phyloP scores from a whole-genome alignment of 441 rosid genomes.

The Pelargonium citronellum region DNA sequence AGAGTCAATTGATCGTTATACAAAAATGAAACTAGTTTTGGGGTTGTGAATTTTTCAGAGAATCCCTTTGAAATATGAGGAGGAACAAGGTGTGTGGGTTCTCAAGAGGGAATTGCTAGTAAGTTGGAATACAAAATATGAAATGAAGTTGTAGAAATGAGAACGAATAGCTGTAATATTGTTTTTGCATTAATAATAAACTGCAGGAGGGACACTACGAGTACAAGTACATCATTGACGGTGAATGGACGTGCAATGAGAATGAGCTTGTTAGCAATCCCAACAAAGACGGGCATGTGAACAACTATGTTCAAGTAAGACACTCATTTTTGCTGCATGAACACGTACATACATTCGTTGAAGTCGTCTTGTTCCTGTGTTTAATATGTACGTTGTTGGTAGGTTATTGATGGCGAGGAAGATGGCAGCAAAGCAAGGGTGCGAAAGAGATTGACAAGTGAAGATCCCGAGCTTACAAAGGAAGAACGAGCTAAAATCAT shows the following conservation, averaged over 20 bases:
- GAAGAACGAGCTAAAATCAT: slow-evolving; percentile 52
- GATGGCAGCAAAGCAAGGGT: slow-evolving; percentile 35
- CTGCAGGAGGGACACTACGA: slow-evolving; percentile 84
- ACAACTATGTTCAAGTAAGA: slow-evolving; percentile 65
- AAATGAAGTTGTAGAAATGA: not conserved
- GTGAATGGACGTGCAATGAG: slow-evolving; percentile 62
- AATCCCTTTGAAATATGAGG: slow-evolving; percentile 58
- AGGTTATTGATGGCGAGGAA: slow-evolving; percentile 49
- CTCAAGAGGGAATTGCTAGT: slow-evolving; percentile 66
- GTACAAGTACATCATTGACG: slow-evolving; percentile 82
- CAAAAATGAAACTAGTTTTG: slow-evolving; percentile 1
- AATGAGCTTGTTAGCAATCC: slow-evolving; percentile 51
- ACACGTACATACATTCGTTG: not conserved
- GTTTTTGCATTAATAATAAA: not conserved
- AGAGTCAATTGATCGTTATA: not conserved
- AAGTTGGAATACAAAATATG: slow-evolving; percentile 20
- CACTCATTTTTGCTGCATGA: not conserved
- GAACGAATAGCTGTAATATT: no score
- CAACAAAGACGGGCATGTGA: slow-evolving; percentile 74
- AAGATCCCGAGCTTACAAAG: slow-evolving; percentile 54
- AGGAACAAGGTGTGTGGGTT: slow-evolving; percentile 54
- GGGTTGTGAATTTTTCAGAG: slow-evolving; percentile 36
- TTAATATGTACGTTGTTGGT: slow-evolving; percentile 2
- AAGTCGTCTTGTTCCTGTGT: not conserved
- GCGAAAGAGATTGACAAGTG: slow-evolving; percentile 45